Evolutionary conservation across 1,284 basidiomycete species (phyloP).

Genomic region (Fomes fomentarius): DNA sequence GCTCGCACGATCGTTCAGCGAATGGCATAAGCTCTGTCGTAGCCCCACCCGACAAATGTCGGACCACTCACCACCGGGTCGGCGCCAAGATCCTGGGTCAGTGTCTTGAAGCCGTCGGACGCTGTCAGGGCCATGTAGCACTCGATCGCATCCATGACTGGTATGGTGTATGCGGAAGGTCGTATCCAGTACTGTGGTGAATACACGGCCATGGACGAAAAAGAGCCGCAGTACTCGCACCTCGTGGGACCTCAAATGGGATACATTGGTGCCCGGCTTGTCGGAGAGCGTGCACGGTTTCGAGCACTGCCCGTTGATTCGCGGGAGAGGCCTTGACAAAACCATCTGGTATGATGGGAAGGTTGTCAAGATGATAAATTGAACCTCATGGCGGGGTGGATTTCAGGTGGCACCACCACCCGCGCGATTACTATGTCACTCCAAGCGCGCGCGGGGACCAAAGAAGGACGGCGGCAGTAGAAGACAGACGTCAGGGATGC

Average conservation of each 20-base stretch:
- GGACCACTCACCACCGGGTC: slow-evolving; percentile 61
- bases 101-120: slow-evolving; percentile 77
- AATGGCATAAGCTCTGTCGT: not conserved
- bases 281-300: slow-evolving; percentile 70
- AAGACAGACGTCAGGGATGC: not conserved
- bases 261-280: slow-evolving; percentile 79
- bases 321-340: slow-evolving; percentile 79
- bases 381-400: not conserved
- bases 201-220: too few relatives aligned
- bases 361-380: not conserved
- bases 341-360: slow-evolving; percentile 50
- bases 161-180: not conserved
- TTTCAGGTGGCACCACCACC: not conserved
- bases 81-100: slow-evolving; percentile 66
- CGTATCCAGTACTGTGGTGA: too few relatives aligned
- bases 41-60: not conserved
- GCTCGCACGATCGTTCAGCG: not conserved
- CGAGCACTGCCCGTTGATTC: slow-evolving; percentile 76
- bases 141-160: slow-evolving; percentile 55
- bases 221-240: slow-evolving; percentile 41
- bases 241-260: slow-evolving; percentile 57
- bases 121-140: slow-evolving; percentile 73
- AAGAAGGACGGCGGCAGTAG: not conserved
- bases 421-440: not conserved
- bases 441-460: not conserved